Conservation (phyloP, 2,329 filamentous ascomycete species). For the Sporothrix globosa region DNA sequence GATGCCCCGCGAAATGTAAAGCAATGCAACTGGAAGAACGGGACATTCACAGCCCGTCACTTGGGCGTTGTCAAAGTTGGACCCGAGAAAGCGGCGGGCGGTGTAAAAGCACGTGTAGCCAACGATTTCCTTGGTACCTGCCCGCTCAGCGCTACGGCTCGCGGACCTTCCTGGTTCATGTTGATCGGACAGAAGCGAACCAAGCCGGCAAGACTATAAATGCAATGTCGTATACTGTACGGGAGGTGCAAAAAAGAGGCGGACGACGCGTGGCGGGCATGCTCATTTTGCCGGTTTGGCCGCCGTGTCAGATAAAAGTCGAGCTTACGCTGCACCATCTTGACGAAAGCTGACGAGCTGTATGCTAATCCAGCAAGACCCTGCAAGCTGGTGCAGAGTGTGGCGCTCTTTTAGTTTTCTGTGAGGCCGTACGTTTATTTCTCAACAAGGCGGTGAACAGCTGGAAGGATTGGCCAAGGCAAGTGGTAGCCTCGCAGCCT, state of each 20-base stretch:
- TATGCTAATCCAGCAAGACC: neutral
- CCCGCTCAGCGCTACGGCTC: slow-evolving; percentile 1
- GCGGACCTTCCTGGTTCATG: slow-evolving; percentile 21
- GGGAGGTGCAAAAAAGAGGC: slow-evolving; percentile 22
- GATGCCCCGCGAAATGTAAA: slow-evolving; percentile 10
- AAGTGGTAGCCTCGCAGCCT: neutral
- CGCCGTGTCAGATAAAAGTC: neutral
- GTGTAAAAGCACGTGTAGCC: slow-evolving; percentile 1
- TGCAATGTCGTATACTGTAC: slow-evolving; percentile 11
- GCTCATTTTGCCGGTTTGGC: neutral
- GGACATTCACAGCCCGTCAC: slow-evolving; percentile 16
- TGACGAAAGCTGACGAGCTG: neutral
- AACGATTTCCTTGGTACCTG: neutral
- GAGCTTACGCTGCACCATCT: slow-evolving; percentile 3
- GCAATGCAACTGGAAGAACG: neutral
- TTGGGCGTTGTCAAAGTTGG: neutral
- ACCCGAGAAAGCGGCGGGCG: neutral
- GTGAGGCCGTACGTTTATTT: no score
- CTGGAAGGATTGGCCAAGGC: neutral
- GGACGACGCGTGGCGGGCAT: neutral
- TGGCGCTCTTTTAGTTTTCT: no score
- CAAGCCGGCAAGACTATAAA: slow-evolving; percentile 9
- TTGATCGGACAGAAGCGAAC: slow-evolving; percentile 26
- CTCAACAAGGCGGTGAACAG: neutral
- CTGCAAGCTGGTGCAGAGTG: no score